Evolutionary conservation across 164 flowering plant species (phyloP), one percentile per base, ranked within the genome.

Genomic region (Malania oleifera): DNA sequence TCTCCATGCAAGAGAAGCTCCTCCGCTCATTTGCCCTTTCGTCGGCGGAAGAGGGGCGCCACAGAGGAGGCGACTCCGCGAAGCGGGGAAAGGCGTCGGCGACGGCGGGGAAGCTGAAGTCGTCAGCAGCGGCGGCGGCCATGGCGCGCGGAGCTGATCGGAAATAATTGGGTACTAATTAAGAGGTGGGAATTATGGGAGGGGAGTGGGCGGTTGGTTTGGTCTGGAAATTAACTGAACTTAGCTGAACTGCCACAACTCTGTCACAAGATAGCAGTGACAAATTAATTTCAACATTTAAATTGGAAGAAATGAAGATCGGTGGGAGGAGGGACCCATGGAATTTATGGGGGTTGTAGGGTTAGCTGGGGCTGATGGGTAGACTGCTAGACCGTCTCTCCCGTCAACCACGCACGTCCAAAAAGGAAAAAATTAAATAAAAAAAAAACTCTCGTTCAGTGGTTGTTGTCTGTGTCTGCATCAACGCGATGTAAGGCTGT

Each of bases 91-190:
- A 34, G 8, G 45, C 1, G 1, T 60, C 67, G n/a, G 73, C 17
- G 63, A 69, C 40, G 1, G 56, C 27, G 0, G 86, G 86, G 64
- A 81, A 81, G 66, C 69, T 76, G 64, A 81, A 81, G 38, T 79
- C 86, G 27, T 73, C 80, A n/a, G 63, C 41, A 15, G 41, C 41
- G 14, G 13, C 13, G 41, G 41, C n/a, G 23, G 51, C 59, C 63
- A 64, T 63, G 54, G 54, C 29, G 23, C 5, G 22, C 0, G 26
- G 38, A 28, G 40, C 22, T 47, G 47, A 7, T 38, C 13, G 14
- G 41, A 38, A 38, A 38, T 7, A 38, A 38, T 38, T 39, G 28
- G 23, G 59, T 39, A n/a, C n/a, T n/a, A n/a, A n/a, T n/a, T n/a
- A 24, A 15, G 6, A 28, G 19, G 13, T 23, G 38, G 14, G 10